A percentile compares a stretch with the other conserved stretches of the same genome.
phyloP scores from a whole-genome alignment of 2,329 filamentous ascomycete genomes.

The Botrytis aclada region DNA sequence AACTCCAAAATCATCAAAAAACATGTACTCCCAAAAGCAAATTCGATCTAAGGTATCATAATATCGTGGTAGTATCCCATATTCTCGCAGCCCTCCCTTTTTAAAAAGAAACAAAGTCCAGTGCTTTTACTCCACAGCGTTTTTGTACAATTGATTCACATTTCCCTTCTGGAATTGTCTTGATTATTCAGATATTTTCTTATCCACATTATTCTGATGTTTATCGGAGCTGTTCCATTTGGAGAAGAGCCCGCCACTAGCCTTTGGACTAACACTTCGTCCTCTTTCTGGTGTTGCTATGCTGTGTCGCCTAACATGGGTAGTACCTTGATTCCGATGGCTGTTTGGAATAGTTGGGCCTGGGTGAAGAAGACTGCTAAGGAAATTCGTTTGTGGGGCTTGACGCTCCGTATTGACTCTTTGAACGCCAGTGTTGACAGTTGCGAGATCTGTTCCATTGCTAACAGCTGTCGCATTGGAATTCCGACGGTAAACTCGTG shows the following conservation, averaged over 20 bases:
- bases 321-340: slow-evolving; percentile 24
- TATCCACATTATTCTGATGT: slow-evolving; percentile 7
- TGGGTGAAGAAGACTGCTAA: slow-evolving; percentile 35
- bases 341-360: slow-evolving; percentile 36
- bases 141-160: slow-evolving; percentile 5
- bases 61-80: slow-evolving; percentile 1
- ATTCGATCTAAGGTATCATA: slow-evolving; percentile 8
- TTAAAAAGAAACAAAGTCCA: not conserved
- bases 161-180: not conserved
- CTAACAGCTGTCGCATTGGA: slow-evolving; percentile 21
- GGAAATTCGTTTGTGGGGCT: slow-evolving; percentile 27
- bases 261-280: slow-evolving; percentile 13
- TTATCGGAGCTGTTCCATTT: slow-evolving; percentile 14
- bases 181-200: not conserved
- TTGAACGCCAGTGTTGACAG: slow-evolving; percentile 14
- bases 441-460: slow-evolving; percentile 4
- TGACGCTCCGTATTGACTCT: slow-evolving; percentile 22
- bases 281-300: slow-evolving; percentile 8
- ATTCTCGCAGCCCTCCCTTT: not conserved
- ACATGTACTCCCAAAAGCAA: not conserved
- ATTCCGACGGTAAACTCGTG: slow-evolving; percentile 22
- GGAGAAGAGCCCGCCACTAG: slow-evolving; percentile 10
- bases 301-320: slow-evolving; percentile 15
- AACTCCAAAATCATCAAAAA: slow-evolving; percentile 1
- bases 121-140: not conserved